phyloP scores from a whole-genome alignment of 2,329 filamentous ascomycete genomes.

The Aspergillus alliaceus region DNA sequence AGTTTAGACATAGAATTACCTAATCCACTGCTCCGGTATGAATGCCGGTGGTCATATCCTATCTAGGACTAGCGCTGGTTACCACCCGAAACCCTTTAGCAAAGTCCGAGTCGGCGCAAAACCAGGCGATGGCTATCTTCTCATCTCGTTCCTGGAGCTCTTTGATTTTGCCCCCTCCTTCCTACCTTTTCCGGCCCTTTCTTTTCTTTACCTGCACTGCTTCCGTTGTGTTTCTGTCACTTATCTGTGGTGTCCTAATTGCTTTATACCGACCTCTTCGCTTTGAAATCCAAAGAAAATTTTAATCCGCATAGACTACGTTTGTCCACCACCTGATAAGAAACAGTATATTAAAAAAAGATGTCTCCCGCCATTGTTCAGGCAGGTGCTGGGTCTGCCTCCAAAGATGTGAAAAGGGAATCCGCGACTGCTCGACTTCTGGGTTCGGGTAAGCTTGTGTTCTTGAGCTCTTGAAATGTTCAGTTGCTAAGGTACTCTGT shows the following conservation, averaged over 20 bases:
- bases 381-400: conserved; percentile 44
- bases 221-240: neutral
- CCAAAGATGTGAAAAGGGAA: conserved; percentile 75
- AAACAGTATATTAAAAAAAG: conserved; percentile 17
- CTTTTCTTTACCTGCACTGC: no score
- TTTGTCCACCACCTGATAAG: neutral
- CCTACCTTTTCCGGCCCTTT: conserved; percentile 1
- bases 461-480: neutral
- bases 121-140: conserved; percentile 4
- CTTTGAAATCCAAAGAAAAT: conserved; percentile 5
- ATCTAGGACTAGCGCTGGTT: neutral
- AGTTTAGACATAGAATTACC: neutral
- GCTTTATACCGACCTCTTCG: neutral
- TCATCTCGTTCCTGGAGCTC: conserved; percentile 2
- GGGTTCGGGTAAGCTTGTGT: conserved; percentile 71
- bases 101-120: conserved; percentile 20
- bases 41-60: conserved; percentile 1
- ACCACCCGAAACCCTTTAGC: neutral
- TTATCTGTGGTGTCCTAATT: no score
- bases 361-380: conserved; percentile 58
- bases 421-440: conserved; percentile 84
- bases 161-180: neutral
- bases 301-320: conserved; percentile 1
- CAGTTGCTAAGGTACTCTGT: conserved; percentile 16
- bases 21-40: conserved; percentile 7